Percentiles rank a stretch among this genome's conserved stretches.
phyloP scores from a whole-genome alignment of 2,329 filamentous ascomycete genomes.

The Cladosporium sp. region DNA sequence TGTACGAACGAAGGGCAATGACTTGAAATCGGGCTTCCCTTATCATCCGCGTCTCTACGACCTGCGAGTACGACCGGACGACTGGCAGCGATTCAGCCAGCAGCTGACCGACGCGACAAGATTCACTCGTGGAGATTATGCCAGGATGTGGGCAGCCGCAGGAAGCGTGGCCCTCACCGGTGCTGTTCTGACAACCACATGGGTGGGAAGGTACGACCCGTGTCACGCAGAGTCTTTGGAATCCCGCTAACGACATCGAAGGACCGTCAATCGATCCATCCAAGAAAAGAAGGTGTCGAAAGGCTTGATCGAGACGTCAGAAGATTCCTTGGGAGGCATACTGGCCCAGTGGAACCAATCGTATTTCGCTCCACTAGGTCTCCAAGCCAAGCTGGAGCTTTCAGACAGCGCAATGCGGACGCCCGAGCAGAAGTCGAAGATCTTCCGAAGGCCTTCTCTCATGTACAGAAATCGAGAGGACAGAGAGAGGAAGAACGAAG shows the following conservation, averaged over 20 bases:
- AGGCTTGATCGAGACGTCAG: conserved; percentile 16
- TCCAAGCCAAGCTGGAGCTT: conserved; percentile 20
- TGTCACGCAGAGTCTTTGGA: too few relatives aligned
- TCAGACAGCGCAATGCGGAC: conserved; percentile 18
- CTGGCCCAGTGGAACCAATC: conserved; percentile 23
- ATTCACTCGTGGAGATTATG: conserved; percentile 18
- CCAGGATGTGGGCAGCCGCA: conserved; percentile 20
- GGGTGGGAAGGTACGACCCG: conserved; percentile 9
- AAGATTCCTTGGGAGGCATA: conserved; percentile 18
- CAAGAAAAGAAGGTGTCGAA: conserved; percentile 22
- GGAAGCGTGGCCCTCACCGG: conserved; percentile 15
- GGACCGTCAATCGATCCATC: conserved; percentile 17
- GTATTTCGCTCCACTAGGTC: conserved; percentile 22
- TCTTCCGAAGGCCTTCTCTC: conserved; percentile 14
- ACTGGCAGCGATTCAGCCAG: conserved; percentile 22
- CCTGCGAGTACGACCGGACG: conserved; percentile 20
- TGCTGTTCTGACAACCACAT: conserved; percentile 11
- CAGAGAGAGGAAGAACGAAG: conserved; percentile 18
- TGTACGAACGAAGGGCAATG: conserved; percentile 19
- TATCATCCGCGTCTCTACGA: conserved; percentile 24
- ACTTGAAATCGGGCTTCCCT: conserved; percentile 21
- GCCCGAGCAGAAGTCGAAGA: conserved; percentile 14
- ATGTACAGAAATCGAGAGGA: conserved; percentile 18
- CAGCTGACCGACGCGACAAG: conserved; percentile 19
- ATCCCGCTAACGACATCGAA: not conserved